Conservation (phyloP, 352 stramenopile genomes). For the Phytophthora tentaculata region DNA sequence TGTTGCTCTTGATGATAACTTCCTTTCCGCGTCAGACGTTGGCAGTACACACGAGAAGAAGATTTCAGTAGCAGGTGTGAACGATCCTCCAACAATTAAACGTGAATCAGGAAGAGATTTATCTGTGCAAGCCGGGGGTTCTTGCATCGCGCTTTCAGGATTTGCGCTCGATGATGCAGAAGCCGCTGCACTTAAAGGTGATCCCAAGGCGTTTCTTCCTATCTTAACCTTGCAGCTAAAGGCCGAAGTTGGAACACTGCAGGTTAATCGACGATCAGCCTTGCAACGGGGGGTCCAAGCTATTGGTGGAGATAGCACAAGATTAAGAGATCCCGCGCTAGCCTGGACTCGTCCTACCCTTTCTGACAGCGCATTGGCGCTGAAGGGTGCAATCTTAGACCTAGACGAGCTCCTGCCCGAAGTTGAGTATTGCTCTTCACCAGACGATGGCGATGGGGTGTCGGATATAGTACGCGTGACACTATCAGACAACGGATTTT, state of each 20-base stretch:
- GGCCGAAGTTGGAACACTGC: conserved; percentile 10
- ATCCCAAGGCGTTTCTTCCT: conserved; percentile 9
- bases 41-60: conserved; percentile 24
- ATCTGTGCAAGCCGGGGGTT: conserved; percentile 7
- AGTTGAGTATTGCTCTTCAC: conserved; percentile 34
- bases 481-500: conserved; percentile 35
- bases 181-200: conserved; percentile 16
- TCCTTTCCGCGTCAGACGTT: neutral
- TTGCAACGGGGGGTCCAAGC: conserved; percentile 16
- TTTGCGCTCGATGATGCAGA: conserved; percentile 29
- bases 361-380: conserved; percentile 4
- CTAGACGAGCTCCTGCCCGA: conserved; percentile 26
- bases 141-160: conserved; percentile 15
- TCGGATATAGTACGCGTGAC: conserved; percentile 17
- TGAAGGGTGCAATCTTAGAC: conserved; percentile 29
- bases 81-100: conserved; percentile 27
- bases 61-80: conserved; percentile 28
- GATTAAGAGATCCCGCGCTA: conserved; percentile 7
- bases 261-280: conserved; percentile 16
- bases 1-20: conserved; percentile 1
- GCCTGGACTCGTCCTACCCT: conserved; percentile 24
- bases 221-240: conserved; percentile 22
- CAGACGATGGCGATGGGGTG: conserved; percentile 1
- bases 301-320: conserved; percentile 5
- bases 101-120: neutral